Evolutionary conservation across 2,329 filamentous ascomycete species (phyloP), one percentile per base, ranked within the genome.

Genomic region (Myriangium duriaei): DNA sequence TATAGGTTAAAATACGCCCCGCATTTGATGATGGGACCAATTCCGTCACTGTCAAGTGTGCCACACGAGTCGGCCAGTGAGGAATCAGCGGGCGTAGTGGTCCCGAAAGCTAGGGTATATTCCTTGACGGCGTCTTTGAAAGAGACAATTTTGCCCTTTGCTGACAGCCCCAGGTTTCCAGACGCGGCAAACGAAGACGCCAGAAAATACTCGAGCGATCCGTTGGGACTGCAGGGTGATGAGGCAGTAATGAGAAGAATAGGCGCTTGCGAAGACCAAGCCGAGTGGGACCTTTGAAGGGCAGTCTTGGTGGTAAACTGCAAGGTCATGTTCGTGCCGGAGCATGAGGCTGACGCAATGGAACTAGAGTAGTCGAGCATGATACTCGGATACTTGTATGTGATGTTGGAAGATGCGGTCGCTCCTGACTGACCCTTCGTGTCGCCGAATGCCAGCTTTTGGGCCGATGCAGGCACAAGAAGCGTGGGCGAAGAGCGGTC

Each of bases 351-450:
- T 5, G 16, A n/a, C 15, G 32, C 17, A 5, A 34, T 17, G 13
- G 21, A 34, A 7, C 15, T n/a, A n/a, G 14, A 18, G 21, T 34
- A 18, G 21, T 34, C 32, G 15, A 34, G 32, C 32, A 34, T 34
- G 15, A 34, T 17, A 34, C 10, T 11, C 9, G 32, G 32, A 18
- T 34, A 34, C 18, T 34, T 34, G 32, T 18, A 34, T 11, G 32
- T 34, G 6, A 18, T 17, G 12, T 34, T 34, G 7, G 21, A 26
- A 7, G 21, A 26, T 26, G 21, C 21, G 7, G 21, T n/a, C 7
- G n/a, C n/a, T 7, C n/a, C 21, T 7, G 21, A 26, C 7, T 26
- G 7, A 7, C 21, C 21, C 7, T 7, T 26, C 21, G 21, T 7
- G 7, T 7, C 21, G 7, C n/a, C 7, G 21, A 26, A 26, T 7